A percentile compares a stretch with the other conserved stretches of the same genome.
Conservation (phyloP, 139 green algal genomes). For the Nannochloris sp. region DNA sequence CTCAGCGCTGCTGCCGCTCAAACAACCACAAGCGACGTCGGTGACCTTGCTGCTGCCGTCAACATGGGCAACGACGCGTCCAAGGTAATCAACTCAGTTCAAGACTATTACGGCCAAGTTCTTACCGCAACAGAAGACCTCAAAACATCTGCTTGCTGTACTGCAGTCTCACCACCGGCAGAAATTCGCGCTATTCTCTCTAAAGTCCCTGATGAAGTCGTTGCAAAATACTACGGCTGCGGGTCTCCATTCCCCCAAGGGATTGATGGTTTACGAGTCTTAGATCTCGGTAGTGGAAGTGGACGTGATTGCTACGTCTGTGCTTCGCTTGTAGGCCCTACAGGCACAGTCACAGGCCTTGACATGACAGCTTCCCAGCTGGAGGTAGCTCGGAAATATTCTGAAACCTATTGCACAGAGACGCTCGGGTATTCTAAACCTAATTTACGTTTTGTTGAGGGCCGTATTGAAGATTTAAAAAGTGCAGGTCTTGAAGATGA, state of each 20-base stretch:
- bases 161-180: slow-evolving; percentile 46
- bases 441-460: slow-evolving; percentile 87
- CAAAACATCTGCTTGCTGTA: slow-evolving; percentile 82
- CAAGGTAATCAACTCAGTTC: slow-evolving; percentile 38
- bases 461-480: slow-evolving; percentile 86
- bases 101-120: slow-evolving; percentile 82
- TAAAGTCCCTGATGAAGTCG: slow-evolving; percentile 31
- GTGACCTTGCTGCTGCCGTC: neutral
- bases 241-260: slow-evolving; percentile 83
- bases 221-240: slow-evolving; percentile 86
- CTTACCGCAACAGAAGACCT: slow-evolving; percentile 65
- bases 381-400: slow-evolving; percentile 63
- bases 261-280: slow-evolving; percentile 61
- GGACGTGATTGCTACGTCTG: slow-evolving; percentile 93
- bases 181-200: slow-evolving; percentile 13
- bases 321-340: slow-evolving; percentile 75
- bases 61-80: neutral
- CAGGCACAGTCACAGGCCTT: slow-evolving; percentile 73
- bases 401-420: slow-evolving; percentile 56
- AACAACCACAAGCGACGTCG: neutral
- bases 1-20: neutral
- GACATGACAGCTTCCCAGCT: slow-evolving; percentile 96
- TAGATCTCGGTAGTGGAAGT: slow-evolving; percentile 76
- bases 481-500: slow-evolving; percentile 58
- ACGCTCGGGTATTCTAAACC: slow-evolving; percentile 59